Conservation (phyloP, 345 rosid genomes). For the Citrus australasica region DNA sequence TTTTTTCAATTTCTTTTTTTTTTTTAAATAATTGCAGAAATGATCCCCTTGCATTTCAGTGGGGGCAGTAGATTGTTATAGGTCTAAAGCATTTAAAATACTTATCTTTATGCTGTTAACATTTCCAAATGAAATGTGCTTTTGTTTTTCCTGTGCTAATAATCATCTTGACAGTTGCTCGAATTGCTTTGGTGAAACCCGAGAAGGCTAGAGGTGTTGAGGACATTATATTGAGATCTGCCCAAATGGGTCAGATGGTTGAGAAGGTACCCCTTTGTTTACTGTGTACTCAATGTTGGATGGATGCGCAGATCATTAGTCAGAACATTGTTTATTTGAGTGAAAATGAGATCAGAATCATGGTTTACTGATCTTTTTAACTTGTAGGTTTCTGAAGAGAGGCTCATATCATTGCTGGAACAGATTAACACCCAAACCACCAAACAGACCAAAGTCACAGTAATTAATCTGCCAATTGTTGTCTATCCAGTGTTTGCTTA, state of each 20-base stretch:
- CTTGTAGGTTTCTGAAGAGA: constrained; percentile 82
- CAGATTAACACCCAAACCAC: constrained; percentile 90
- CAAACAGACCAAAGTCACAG: constrained; percentile 94
- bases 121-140: not conserved
- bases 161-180: constrained; percentile 49
- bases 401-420: constrained; percentile 81
- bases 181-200: constrained; percentile 97
- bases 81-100: not conserved
- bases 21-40: not conserved
- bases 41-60: not conserved
- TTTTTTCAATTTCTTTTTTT: not conserved
- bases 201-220: constrained; percentile 96
- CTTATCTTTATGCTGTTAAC: not conserved
- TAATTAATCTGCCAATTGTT: constrained; percentile 21
- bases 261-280: constrained; percentile 58
- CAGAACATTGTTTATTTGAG: not conserved
- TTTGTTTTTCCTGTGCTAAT: not conserved
- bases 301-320: not conserved
- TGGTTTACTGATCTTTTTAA: not conserved
- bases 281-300: not conserved
- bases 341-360: not conserved
- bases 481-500: not conserved
- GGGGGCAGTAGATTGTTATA: not conserved
- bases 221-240: constrained; percentile 83
- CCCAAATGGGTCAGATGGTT: constrained; percentile 88